Conservation (phyloP, 345 rosid species). For the Mercurialis annua region DNA sequence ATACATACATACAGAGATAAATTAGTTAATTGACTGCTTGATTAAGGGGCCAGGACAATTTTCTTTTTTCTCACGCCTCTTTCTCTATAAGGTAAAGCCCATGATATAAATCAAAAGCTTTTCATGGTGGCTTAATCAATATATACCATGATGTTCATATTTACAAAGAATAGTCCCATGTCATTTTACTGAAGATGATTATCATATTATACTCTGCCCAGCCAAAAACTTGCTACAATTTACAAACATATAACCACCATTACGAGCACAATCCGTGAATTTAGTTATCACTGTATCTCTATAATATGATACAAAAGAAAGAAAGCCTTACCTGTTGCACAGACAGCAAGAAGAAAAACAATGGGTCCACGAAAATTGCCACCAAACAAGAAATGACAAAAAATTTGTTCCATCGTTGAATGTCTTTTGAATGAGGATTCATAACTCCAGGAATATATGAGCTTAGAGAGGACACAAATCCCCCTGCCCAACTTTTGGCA, state of each 20-base stretch:
- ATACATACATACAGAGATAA: no score
- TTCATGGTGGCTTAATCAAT: no score
- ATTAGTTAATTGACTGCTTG: no score
- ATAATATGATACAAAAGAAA: not conserved
- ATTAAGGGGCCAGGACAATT: no score
- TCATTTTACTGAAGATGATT: no score
- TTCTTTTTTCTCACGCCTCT: no score
- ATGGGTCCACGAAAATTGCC: constrained; percentile 78
- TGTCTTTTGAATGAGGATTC: constrained; percentile 71
- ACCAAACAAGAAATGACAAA: constrained; percentile 66
- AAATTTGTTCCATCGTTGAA: constrained; percentile 67
- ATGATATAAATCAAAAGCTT: no score
- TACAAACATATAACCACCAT: no score
- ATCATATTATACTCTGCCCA: not conserved
- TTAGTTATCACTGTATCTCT: not conserved
- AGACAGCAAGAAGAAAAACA: constrained; percentile 69
- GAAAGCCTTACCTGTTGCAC: constrained; percentile 42
- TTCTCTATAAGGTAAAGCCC: no score
- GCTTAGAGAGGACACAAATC: constrained; percentile 35
- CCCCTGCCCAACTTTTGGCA: constrained; percentile 81
- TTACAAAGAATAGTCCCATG: no score
- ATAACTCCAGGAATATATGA: constrained; percentile 53
- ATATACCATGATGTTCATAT: no score
- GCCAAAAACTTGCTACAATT: no score
- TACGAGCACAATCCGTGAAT: not conserved